Base-by-base conservation (phyloP, 495 filamentous ascomycete species). In the Hypoxylon perforatum region DNA sequence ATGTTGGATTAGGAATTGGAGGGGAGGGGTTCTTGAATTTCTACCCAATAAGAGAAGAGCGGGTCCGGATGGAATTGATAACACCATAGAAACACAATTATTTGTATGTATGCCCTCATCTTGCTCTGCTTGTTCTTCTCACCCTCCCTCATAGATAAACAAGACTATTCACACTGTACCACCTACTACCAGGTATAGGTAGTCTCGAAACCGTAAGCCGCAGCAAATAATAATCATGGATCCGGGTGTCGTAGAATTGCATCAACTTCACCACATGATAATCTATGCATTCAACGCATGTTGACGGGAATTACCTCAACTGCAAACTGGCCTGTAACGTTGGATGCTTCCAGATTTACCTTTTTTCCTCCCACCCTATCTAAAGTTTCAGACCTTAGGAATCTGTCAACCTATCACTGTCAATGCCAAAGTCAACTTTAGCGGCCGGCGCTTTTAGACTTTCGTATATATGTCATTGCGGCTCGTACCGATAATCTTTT, bases 1-100 rank as follows among this genome's bases (percentile, higher is more conserved):
- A 60, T 25, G 36, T 38, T 28, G 35, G 41, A 44, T 22, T 35
- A 11, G 50, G 39, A 49, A 44, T 22, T 35, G 15, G 50, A 30
- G 33, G 57, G 64, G 59, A 46, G 49, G 59, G 65, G 59, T 58
- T 68, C 59, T 55, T 45, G 7, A 46, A 23, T 25, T 51, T 10
- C 47, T 3, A 10, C 3, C 64, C 59, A 68, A 68, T 63, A 33
- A 9, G 7, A 35, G 46, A 12, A 35, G 12, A 49, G 42, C 47
- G 53, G 58, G 54, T 54, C 53, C 57, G 52, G 59, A 68, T 28
- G 1, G 52, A 58, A 55, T 53, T 67, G 58, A 63, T 63, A 63
- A 63, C 49, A 63, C 54, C 58, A 63, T 63, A 17, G 14, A 18
- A 18, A 41, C 35, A 38, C 5, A 44, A 44, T 28, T 28, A 28